A percentile compares a stretch with the other conserved stretches of the same genome.
Conservation (phyloP, 345 rosid genomes). For the Acer negundo region DNA sequence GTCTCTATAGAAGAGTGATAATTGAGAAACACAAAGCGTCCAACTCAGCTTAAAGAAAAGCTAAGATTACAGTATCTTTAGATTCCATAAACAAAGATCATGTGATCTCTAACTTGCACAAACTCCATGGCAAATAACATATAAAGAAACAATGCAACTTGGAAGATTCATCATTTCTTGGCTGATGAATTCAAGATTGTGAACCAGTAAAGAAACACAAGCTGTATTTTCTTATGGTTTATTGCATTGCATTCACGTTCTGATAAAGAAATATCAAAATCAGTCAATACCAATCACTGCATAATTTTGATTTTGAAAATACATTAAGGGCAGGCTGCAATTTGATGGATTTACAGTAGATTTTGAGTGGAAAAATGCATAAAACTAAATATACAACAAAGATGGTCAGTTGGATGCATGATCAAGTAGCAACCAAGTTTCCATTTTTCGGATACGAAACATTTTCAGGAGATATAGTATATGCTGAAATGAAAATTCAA, state of each 20-base stretch:
- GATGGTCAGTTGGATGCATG: not conserved
- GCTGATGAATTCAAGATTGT: not conserved
- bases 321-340: not conserved
- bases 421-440: conserved; percentile 1
- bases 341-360: not conserved
- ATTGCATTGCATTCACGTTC: not conserved
- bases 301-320: not conserved
- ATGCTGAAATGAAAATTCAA: conserved; percentile 4
- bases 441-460: not conserved
- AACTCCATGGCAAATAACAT: not conserved
- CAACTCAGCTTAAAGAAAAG: conserved; percentile 9
- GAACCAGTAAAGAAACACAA: not conserved
- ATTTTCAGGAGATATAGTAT: not conserved
- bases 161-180: not conserved
- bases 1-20: not conserved
- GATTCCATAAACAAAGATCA: conserved; percentile 8
- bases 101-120: not conserved
- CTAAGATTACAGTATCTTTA: not conserved
- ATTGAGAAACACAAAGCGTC: conserved; percentile 14
- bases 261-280: not conserved
- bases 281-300: not conserved
- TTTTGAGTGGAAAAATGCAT: not conserved
- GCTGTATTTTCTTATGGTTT: conserved; percentile 4
- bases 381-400: not conserved
- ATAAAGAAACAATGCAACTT: not conserved